phyloP scores from a whole-genome alignment of 768 basidiomycete species.

The Rhizopogon vulgaris region DNA sequence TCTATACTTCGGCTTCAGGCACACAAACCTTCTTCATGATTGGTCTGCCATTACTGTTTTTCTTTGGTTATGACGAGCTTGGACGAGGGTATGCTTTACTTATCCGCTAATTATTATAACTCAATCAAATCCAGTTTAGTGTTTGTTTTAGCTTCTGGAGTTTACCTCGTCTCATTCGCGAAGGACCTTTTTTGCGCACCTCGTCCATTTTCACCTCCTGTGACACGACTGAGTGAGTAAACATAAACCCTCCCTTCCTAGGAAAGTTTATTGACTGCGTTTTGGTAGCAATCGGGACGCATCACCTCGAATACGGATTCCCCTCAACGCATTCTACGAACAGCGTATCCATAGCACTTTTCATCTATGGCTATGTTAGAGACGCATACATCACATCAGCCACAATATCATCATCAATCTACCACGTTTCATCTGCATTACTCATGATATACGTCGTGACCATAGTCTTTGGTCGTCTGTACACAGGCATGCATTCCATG shows the following conservation, averaged over 20 bases:
- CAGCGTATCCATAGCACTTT: slow-evolving; percentile 82
- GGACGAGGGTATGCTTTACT: slow-evolving; percentile 54
- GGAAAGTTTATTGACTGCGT: neutral
- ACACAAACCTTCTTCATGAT: slow-evolving; percentile 95
- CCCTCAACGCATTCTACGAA: slow-evolving; percentile 95
- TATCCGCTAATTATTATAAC: slow-evolving; percentile 10
- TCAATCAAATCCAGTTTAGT: slow-evolving; percentile 42
- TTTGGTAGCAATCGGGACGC: slow-evolving; percentile 59
- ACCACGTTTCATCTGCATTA: slow-evolving; percentile 33
- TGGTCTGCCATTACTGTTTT: slow-evolving; percentile 78
- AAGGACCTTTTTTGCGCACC: slow-evolving; percentile 92
- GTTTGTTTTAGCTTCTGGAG: slow-evolving; percentile 67
- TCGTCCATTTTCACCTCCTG: slow-evolving; percentile 85
- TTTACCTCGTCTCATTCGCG: slow-evolving; percentile 80
- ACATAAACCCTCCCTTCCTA: neutral
- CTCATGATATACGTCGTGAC: slow-evolving; percentile 58
- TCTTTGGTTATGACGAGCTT: slow-evolving; percentile 72
- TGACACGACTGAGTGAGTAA: slow-evolving; percentile 76
- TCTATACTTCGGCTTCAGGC: slow-evolving; percentile 73
- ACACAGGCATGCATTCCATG: slow-evolving; percentile 87
- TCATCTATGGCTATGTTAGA: slow-evolving; percentile 58
- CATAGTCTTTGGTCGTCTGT: slow-evolving; percentile 76
- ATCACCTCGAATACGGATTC: slow-evolving; percentile 91
- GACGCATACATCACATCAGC: slow-evolving; percentile 34
- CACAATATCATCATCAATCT: slow-evolving; percentile 41